Base-by-base conservation (phyloP, 495 filamentous ascomycete species). In the Aeminium ludgeri region DNA sequence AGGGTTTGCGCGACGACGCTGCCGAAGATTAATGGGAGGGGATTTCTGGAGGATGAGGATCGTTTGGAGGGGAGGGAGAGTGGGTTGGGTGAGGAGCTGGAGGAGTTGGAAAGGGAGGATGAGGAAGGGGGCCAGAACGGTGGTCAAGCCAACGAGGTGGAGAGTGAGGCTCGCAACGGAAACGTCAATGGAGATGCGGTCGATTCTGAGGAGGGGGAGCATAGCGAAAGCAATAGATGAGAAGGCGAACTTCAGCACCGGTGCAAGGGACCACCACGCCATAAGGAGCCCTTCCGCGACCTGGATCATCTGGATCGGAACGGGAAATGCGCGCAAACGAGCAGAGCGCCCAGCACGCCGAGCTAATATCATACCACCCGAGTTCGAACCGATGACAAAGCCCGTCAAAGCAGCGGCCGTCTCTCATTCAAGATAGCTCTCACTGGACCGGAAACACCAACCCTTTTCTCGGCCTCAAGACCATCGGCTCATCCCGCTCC, bases 1-100 rank as follows among this genome's bases (percentile, higher is more conserved):
- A 70, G 89, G 45, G 76, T 92, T 1, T 96, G 86, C 49, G 86
- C 76, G 34, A 95, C 92, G 8, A 91, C 78, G 54, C 54, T 99
- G 42, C 91, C 84, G 77, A 91, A 92, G 66, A 67, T 99, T 62
- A 80, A 86, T 8, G 74, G 72, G 41, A 66, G 89, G 52, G 71
- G 77, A 44, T 67, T 82, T 40, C 55, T 99, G 57, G 91, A 99
- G 67, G 89, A 99, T 61, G 56, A 86, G 53, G 89, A 89, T 36
- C 48, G 86, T 50, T 52, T 99, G 54, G 91, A 96, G 49, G 74
- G 81, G 48, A 72, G 89, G 43, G 69, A 80, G 18, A 95, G 87
- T 64, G 77, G 82, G 28, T 56, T 97, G 43, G 69, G 63, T 12
- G 82, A 76, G 18, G 84, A 93, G 59, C 62, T 95, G 45, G 86